These are phyloP conservation scores for Chiua virens DNA, from an alignment of 768 basidiomycete species.

Conservation along the genomic window DNA sequence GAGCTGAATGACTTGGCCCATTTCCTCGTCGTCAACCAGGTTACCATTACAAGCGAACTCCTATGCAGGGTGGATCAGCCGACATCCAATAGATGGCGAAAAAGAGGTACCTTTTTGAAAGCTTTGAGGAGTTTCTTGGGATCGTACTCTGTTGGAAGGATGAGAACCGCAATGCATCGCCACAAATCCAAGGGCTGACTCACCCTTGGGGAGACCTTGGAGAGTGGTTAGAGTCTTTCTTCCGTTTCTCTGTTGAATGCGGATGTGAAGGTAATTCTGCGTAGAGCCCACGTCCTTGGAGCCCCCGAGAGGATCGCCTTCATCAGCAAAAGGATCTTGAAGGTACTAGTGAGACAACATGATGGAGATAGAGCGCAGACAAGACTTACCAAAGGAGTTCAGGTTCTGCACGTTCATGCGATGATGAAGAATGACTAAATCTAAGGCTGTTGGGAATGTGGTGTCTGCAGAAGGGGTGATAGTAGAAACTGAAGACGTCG, in stretches of 20 bases:
- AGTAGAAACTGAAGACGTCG: conserved; percentile 19
- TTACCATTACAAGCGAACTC: conserved; percentile 99
- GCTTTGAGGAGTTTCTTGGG: conserved; percentile 97
- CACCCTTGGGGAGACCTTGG: conserved; percentile 90
- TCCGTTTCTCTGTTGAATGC: conserved; percentile 99
- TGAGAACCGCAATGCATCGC: conserved; percentile 13
- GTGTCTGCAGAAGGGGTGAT: conserved; percentile 37
- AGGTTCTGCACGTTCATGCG: conserved; percentile 97
- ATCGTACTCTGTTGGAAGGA: conserved; percentile 75
- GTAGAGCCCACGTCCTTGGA: conserved; percentile 77
- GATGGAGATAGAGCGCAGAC: conserved; percentile 10
- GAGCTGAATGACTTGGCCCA: conserved; percentile 96
- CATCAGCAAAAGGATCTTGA: conserved; percentile 94
- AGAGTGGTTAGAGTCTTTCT: conserved; percentile 97
- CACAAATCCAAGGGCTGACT: conserved; percentile 21
- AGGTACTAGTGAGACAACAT: conserved; percentile 14
- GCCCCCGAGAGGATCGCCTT: conserved; percentile 78
- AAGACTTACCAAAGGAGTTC: conserved; percentile 64
- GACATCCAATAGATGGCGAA: background rate
- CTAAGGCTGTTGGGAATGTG: conserved; percentile 44
- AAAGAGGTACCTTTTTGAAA: conserved; percentile 86
- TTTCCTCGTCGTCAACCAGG: conserved; percentile 91
- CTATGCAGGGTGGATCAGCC: conserved; percentile 38
- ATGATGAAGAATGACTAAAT: conserved; percentile 47
- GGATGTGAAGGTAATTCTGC: conserved; percentile 88